Evolutionary conservation across 768 basidiomycete species (phyloP).

Genomic region (Agaricus blazei): DNA sequence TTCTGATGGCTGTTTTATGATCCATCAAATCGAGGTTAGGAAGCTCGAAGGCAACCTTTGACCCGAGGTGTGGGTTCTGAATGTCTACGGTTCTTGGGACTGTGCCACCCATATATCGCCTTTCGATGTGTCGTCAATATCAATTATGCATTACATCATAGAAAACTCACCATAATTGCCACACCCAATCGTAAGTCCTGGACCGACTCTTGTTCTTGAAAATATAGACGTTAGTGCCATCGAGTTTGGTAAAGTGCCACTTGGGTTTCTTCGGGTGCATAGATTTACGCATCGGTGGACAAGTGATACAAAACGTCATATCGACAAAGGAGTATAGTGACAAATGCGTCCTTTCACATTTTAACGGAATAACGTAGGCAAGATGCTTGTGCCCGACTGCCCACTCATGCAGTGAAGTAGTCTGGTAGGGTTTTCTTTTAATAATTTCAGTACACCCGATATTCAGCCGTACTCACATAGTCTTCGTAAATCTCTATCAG

Average conservation of each 20-base stretch:
- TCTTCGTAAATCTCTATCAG: conserved; percentile 82
- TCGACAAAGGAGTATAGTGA: conserved; percentile 88
- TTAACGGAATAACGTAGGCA: conserved; percentile 72
- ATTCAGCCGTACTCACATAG: conserved; percentile 49
- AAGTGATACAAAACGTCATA: conserved; percentile 73
- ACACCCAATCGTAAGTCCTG: conserved; percentile 83
- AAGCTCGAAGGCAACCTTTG: conserved; percentile 65
- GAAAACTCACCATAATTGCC: conserved; percentile 67
- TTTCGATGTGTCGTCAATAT: conserved; percentile 19
- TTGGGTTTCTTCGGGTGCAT: conserved; percentile 36
- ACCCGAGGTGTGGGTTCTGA: conserved; percentile 59
- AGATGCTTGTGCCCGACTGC: conserved; percentile 72
- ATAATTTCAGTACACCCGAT: background rate
- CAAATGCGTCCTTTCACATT: conserved; percentile 55
- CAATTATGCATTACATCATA: background rate
- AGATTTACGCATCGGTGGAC: conserved; percentile 46
- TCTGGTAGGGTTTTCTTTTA: conserved; percentile 8
- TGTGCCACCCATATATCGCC: conserved; percentile 68
- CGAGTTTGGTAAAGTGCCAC: conserved; percentile 14
- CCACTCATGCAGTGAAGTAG: conserved; percentile 35
- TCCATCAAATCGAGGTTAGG: conserved; percentile 42
- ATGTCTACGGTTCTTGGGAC: conserved; percentile 70
- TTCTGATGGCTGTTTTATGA: conserved; percentile 33
- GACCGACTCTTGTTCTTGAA: conserved; percentile 79
- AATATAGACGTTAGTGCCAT: conserved; percentile 82